phyloP scores from a whole-genome alignment of 176 grass and related monocot genomes.

The sorghum (Sorghum bicolor) region Sorghum_bicolor_NCBIv3 NC_012879.2:54366001-54366500 shows the following conservation, averaged over 20 bases:
- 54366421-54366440: neutral
- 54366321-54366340: neutral
- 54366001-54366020: conserved; percentile 31
- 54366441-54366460: neutral
- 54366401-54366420: neutral
- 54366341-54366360: neutral
- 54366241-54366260: conserved; percentile 76
- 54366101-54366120: conserved; percentile 54
- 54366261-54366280: conserved; percentile 49
- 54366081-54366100: conserved; percentile 58
- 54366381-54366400: neutral
- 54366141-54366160: conserved; percentile 69
- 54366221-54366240: conserved; percentile 75
- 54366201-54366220: conserved; percentile 59
- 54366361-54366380: neutral
- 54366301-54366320: neutral
- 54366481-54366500: no score
- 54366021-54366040: neutral
- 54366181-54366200: conserved; percentile 43
- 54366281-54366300: neutral
- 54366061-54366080: conserved; percentile 32
- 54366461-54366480: no score
- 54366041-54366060: neutral
- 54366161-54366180: conserved; percentile 57
- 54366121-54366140: conserved; percentile 72